Percentiles rank a stretch among this genome's conserved stretches.
Conservation (phyloP, 1,139 yeast species). For the Lodderomyces pseudojiufengensis region DNA sequence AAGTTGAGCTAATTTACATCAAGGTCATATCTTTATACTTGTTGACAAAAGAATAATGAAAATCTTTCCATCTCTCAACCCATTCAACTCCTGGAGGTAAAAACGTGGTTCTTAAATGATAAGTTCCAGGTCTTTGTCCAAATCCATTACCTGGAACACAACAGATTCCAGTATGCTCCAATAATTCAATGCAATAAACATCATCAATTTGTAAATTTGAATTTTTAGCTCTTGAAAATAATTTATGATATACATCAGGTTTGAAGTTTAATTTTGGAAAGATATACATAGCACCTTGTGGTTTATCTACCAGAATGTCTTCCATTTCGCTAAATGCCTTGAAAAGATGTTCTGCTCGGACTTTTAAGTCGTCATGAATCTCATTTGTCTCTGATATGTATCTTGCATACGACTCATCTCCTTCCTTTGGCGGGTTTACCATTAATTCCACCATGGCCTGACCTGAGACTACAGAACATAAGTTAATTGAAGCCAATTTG, state of each 20-base stretch:
- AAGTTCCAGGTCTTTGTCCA: conserved; percentile 86
- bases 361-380: conserved; percentile 59
- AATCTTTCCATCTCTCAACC: conserved; percentile 69
- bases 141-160: conserved; percentile 97
- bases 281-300: conserved; percentile 96
- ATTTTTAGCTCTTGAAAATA: conserved; percentile 57
- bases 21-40: conserved; percentile 33
- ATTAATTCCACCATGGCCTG: conserved; percentile 89
- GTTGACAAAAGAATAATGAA: conserved; percentile 69
- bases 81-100: conserved; percentile 92
- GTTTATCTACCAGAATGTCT: conserved; percentile 79
- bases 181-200: conserved; percentile 75
- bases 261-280: conserved; percentile 77
- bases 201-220: conserved; percentile 69
- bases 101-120: conserved; percentile 92
- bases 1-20: too few species aligned
- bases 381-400: conserved; percentile 59
- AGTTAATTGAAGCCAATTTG: conserved; percentile 83
- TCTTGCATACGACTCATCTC: conserved; percentile 69
- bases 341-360: conserved; percentile 62
- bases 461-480: conserved; percentile 93
- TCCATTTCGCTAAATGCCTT: conserved; percentile 72
- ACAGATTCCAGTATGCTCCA: conserved; percentile 92
- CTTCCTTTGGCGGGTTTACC: conserved; percentile 84
- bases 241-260: conserved; percentile 41